Evolutionary conservation across 345 rosid genomes (phyloP).

Genomic region (Eucalyptus cladocalyx): DNA sequence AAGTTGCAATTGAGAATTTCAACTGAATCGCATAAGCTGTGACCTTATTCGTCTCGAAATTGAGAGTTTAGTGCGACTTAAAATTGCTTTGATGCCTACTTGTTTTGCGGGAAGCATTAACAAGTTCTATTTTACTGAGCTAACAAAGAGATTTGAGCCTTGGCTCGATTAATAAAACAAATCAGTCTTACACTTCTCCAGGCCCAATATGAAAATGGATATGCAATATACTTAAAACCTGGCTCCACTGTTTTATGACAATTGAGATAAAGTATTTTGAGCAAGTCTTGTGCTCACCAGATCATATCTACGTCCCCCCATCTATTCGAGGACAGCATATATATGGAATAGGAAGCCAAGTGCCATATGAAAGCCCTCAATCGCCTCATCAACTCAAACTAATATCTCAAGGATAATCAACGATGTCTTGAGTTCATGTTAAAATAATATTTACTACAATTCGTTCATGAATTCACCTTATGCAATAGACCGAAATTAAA

Average conservation of each 20-base stretch:
- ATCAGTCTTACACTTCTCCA: not conserved
- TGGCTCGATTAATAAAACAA: not conserved
- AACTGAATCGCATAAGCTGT: fast-evolving
- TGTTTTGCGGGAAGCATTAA: not conserved
- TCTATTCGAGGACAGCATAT: not conserved
- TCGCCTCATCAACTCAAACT: not conserved
- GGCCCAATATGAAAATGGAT: not conserved
- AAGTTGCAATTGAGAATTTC: not conserved
- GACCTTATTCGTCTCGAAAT: not conserved
- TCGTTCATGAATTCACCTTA: not conserved
- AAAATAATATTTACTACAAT: not conserved
- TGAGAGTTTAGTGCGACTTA: not conserved
- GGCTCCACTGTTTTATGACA: not conserved
- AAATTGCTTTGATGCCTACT: not conserved
- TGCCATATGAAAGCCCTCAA: not conserved
- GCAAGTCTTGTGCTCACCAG: not conserved
- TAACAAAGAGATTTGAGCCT: not conserved
- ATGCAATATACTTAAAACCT: not conserved
- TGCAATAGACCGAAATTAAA: fast-evolving
- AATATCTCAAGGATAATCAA: not conserved
- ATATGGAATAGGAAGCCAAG: not conserved
- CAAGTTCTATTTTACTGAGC: not conserved
- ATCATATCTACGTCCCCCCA: not conserved
- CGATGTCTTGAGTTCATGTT: not conserved
- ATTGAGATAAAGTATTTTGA: not conserved